Evolutionary conservation across 2,329 filamentous ascomycete genomes (phyloP).

Genomic region (Hymenoscyphus linearis): DNA sequence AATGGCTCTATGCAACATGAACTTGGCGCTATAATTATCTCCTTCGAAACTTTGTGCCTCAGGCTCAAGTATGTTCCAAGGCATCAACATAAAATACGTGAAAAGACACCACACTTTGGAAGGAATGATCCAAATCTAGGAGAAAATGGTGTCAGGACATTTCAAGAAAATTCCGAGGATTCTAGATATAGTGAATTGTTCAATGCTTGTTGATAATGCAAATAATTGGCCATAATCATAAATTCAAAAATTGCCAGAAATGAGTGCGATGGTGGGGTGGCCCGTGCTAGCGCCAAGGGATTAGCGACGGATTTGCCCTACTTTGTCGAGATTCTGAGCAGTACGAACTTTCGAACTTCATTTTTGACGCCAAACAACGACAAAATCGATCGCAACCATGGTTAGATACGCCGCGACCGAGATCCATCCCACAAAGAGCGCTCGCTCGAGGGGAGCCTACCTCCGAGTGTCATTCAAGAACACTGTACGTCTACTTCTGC

Average conservation of each 20-base stretch:
- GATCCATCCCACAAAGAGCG: slow-evolving; percentile 86
- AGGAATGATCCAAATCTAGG: too few relatives aligned
- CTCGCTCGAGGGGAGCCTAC: slow-evolving; percentile 97
- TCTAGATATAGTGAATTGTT: not conserved
- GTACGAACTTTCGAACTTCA: not conserved
- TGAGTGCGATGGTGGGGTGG: not conserved
- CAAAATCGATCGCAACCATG: not conserved
- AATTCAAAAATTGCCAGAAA: too few relatives aligned
- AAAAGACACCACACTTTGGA: too few relatives aligned
- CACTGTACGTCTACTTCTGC: slow-evolving; percentile 47
- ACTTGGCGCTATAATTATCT: too few relatives aligned
- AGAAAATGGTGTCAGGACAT: too few relatives aligned
- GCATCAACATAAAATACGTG: too few relatives aligned
- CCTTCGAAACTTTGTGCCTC: too few relatives aligned
- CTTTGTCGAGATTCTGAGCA: not conserved
- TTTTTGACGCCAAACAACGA: not conserved
- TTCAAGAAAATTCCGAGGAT: too few relatives aligned
- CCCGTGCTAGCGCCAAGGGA: not conserved
- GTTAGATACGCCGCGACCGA: slow-evolving; percentile 91
- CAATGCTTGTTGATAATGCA: not conserved
- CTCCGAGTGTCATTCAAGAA: slow-evolving; percentile 99
- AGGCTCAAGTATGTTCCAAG: too few relatives aligned
- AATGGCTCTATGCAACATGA: too few relatives aligned
- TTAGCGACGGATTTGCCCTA: not conserved
- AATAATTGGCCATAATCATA: too few relatives aligned